Conservation (phyloP, 805 yeast genomes). For the Kluyveromyces wickerhamii region DNA sequence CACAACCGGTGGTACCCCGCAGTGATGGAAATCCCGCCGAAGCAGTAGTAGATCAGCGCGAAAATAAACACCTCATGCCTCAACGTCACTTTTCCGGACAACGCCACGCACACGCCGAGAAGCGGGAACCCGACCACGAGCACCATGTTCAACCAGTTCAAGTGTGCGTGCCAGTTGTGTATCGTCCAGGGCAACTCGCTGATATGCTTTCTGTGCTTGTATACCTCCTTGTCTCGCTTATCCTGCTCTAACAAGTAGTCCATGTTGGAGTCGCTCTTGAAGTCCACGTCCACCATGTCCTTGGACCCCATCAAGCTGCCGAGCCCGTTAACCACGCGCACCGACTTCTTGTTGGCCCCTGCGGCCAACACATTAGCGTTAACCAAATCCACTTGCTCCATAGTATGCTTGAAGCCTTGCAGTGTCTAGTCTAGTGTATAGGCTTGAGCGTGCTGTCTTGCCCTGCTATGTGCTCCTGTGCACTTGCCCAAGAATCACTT, state of each 20-base stretch:
- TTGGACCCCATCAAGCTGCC: slow-evolving; percentile 80
- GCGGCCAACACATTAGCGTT: slow-evolving; percentile 75
- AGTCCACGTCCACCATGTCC: slow-evolving; percentile 58
- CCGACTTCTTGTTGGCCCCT: slow-evolving; percentile 63
- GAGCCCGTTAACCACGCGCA: slow-evolving; percentile 73
- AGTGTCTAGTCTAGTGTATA: no score
- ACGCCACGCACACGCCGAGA: slow-evolving; percentile 41
- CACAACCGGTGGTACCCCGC: slow-evolving; percentile 80
- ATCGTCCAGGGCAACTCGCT: slow-evolving; percentile 75
- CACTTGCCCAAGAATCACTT: no score
- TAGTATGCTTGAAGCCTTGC: no score
- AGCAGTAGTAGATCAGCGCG: slow-evolving; percentile 43
- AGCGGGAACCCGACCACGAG: slow-evolving; percentile 57
- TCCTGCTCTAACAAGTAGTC: slow-evolving; percentile 40
- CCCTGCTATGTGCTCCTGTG: no score
- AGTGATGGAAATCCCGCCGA: slow-evolving; percentile 70
- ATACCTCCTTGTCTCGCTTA: slow-evolving; percentile 34
- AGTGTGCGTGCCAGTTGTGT: slow-evolving; percentile 62
- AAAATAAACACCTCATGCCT: slow-evolving; percentile 39
- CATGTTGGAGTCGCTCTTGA: slow-evolving; percentile 34
- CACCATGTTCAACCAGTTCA: slow-evolving; percentile 70
- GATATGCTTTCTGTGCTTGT: slow-evolving; percentile 40
- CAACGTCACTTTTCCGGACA: slow-evolving; percentile 37
- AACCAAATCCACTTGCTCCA: slow-evolving; percentile 46
- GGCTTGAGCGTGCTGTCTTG: no score